These are phyloP conservation scores for Chaetomiaceae sp. DNA, from an alignment of 2,329 filamentous ascomycete species.

Conservation along the genomic window DNA sequence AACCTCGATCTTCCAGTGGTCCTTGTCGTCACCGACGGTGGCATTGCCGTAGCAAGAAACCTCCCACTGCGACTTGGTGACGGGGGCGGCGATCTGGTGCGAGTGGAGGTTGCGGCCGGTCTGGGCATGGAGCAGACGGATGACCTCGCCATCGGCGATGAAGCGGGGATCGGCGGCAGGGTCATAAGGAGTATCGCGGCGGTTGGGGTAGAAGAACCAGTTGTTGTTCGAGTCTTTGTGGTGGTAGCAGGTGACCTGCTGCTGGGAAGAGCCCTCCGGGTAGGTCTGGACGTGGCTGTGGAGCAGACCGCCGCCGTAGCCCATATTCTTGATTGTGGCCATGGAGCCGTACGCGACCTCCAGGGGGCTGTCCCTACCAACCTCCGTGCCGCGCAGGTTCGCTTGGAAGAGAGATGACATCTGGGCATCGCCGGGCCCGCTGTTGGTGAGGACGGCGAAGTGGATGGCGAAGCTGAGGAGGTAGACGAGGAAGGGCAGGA, in stretches of 20 bases:
- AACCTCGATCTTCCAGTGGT: constrained; percentile 94
- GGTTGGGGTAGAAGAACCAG: constrained; percentile 98
- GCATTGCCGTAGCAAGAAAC: constrained; percentile 95
- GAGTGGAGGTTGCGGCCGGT: constrained; percentile 97
- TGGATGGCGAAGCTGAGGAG: constrained; percentile 93
- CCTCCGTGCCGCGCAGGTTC: constrained; percentile 87
- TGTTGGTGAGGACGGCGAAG: constrained; percentile 89
- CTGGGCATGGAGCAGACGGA: constrained; percentile 89
- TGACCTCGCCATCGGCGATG: constrained; percentile 68
- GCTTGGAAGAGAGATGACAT: constrained; percentile 99
- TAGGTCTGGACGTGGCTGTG: constrained; percentile 93
- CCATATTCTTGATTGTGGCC: constrained; percentile 97
- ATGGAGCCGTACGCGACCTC: constrained; percentile 87
- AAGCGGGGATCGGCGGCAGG: constrained; percentile 67
- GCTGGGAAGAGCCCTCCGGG: constrained; percentile 86
- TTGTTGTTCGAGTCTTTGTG: constrained; percentile 99
- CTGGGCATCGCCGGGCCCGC: constrained; percentile 95
- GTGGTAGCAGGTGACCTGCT: constrained; percentile 98
- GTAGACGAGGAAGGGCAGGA: constrained; percentile 87
- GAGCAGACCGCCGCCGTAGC: constrained; percentile 91
- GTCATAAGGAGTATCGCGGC: constrained; percentile 67
- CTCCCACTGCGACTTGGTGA: constrained; percentile 86
- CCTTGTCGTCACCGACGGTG: constrained; percentile 93
- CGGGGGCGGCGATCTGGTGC: constrained; percentile 79
- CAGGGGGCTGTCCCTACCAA: constrained; percentile 89